Evolutionary conservation across 78 protist genomes (phyloP), one percentile per base, ranked within the genome.

Genomic region (slime mould (Dictyostelium discoideum)): DNA sequence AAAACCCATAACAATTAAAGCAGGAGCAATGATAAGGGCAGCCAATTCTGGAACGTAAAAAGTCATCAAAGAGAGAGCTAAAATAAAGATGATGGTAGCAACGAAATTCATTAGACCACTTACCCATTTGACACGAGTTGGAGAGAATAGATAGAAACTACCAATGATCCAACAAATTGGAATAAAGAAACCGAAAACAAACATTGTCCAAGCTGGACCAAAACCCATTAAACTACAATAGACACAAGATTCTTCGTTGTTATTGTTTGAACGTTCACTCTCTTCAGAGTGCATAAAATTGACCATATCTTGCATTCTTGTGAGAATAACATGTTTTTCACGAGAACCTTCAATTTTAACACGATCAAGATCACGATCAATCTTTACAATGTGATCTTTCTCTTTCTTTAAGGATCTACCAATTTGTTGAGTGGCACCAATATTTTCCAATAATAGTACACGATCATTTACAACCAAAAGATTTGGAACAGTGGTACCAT

Each of bases 391-490:
- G 18, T 89, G 94, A n/a, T 89, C 87, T 42, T 81, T 85, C 32
- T 89, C 94, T 14, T 48, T 57, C 48, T 81, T 63, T 14, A 89
- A 54, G 8, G 94, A 63, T 74, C 94, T 81, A 74, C 94, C 94
- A 80, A 89, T 89, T 81, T 89, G 94, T 79, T 96, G 97, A 46
- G 92, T 85, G 11, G 97, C 97, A 44, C 96, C 94, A 65, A 96
- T 92, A 16, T 67, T 96, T 46, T 96, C 97, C n/a, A 90, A 40
- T 60, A 96, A 77, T 14, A 89, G 39, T 29, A 69, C 84, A 37
- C 94, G 39, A 81, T 89, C 90, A 69, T 96, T 96, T 50, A 96
- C 97, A 48, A 96, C 97, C 80, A 96, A 63, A 29, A 96, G 84
- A 46, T 90, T 84, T 39, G 85, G 92, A 29, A 96, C 82, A 0